These are phyloP conservation scores for Pugionium dolabratum DNA, from an alignment of 345 rosid genomes.

Conservation along the genomic window DNA sequence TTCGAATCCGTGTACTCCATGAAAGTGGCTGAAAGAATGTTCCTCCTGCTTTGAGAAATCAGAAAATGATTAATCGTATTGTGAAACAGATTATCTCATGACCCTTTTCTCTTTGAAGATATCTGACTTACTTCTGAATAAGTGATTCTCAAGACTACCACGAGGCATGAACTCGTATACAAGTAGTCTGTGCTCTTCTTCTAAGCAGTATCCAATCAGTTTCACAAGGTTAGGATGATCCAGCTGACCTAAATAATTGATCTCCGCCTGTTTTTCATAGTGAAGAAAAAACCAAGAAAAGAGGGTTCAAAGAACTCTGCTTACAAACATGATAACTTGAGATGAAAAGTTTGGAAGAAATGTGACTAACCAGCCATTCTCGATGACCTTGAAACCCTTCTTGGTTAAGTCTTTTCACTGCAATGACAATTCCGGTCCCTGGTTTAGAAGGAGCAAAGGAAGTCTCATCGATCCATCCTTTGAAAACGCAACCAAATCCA, in stretches of 20 bases:
- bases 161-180: constrained; percentile 94
- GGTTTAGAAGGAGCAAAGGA: constrained; percentile 70
- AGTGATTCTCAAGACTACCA: constrained; percentile 95
- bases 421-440: constrained; percentile 79
- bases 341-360: constrained; percentile 1
- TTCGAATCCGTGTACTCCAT: constrained; percentile 76
- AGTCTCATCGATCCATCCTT: constrained; percentile 92
- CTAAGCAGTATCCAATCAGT: constrained; percentile 87
- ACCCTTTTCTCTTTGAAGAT: background rate
- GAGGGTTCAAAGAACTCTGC: constrained; percentile 6
- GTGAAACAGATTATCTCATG: constrained; percentile 6
- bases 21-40: constrained; percentile 84
- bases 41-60: constrained; percentile 51
- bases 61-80: background rate
- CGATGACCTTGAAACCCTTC: constrained; percentile 88
- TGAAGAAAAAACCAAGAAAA: background rate
- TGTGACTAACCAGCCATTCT: constrained; percentile 87
- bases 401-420: constrained; percentile 87
- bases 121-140: constrained; percentile 47
- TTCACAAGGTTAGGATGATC: constrained; percentile 91
- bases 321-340: background rate
- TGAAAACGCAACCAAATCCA: constrained; percentile 95
- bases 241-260: constrained; percentile 82
- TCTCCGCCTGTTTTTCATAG: constrained; percentile 61
- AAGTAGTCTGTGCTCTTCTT: constrained; percentile 91